Percentiles rank a stretch among this genome's conserved stretches.
Evolutionary conservation across 306 rosid species (phyloP).

Genomic region (Cucumis cinereus): DNA sequence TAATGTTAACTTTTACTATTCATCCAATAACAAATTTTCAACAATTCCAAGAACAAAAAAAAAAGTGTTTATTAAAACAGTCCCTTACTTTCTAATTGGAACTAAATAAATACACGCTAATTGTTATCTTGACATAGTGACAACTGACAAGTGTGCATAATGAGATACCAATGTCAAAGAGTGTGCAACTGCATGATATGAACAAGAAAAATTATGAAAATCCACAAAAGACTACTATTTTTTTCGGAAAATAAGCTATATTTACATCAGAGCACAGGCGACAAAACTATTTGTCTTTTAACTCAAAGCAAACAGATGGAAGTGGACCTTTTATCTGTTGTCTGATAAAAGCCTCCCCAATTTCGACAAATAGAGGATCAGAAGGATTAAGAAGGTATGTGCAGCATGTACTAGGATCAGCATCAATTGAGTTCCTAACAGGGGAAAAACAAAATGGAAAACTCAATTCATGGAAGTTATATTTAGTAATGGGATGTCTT

Average conservation of each 20-base stretch:
- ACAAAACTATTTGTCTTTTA: background rate
- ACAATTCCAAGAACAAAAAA: background rate
- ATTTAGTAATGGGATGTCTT: slow-evolving; percentile 8
- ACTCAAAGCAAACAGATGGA: slow-evolving; percentile 3
- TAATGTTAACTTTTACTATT: background rate
- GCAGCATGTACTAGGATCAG: slow-evolving; percentile 79
- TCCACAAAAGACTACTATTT: background rate
- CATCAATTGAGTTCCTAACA: slow-evolving; percentile 65
- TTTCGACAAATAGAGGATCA: slow-evolving; percentile 78
- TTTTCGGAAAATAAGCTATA: background rate
- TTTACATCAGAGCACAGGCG: background rate
- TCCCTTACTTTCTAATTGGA: background rate
- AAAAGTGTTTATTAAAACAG: background rate
- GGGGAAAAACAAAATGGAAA: slow-evolving; percentile 13
- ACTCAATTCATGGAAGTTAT: slow-evolving; percentile 13
- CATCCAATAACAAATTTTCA: background rate
- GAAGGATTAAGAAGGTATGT: slow-evolving; percentile 92
- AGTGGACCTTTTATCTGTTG: slow-evolving; percentile 63
- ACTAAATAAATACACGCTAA: background rate
- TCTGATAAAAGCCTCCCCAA: slow-evolving; percentile 73
- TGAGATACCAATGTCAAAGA: background rate
- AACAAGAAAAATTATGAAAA: background rate
- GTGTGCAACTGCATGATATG: background rate
- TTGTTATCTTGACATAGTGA: background rate
- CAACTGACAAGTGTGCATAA: background rate